Conservation (phyloP, 208 protist genomes). For the Trichomonas vaginalis region DNA sequence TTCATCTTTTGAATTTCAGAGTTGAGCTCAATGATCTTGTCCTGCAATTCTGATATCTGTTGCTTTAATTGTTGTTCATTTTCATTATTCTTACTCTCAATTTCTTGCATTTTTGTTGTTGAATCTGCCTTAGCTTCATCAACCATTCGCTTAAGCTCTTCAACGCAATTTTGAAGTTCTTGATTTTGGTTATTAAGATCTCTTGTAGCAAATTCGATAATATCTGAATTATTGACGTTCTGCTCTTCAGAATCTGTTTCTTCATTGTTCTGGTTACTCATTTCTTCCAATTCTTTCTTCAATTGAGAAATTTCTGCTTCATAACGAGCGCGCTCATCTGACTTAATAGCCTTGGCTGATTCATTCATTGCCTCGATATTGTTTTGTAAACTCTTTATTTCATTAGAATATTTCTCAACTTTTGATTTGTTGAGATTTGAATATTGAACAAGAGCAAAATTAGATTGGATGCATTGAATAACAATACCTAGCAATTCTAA, state of each 20-base stretch:
- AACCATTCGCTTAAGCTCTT: too few relatives aligned
- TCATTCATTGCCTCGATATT: background rate
- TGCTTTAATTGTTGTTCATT: background rate
- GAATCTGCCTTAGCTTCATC: too few relatives aligned
- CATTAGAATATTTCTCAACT: background rate
- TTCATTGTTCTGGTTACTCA: background rate
- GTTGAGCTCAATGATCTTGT: background rate
- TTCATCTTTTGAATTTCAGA: background rate
- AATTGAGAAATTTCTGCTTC: background rate
- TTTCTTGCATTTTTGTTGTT: background rate
- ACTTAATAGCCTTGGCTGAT: background rate
- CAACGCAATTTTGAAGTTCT: too few relatives aligned
- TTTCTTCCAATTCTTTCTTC: background rate
- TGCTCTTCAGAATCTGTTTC: too few relatives aligned
- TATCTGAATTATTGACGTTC: too few relatives aligned
- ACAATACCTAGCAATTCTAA: background rate
- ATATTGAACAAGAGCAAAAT: background rate
- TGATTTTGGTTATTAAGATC: too few relatives aligned
- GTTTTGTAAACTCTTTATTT: background rate
- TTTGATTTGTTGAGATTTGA: background rate
- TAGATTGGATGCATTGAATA: background rate
- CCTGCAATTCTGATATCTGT: background rate
- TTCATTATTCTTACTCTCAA: background rate
- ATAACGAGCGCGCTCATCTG: background rate
- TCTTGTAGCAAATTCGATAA: too few relatives aligned